These are phyloP conservation scores for Tieghemiomyces parasiticus DNA, from an alignment of 192 early-diverging fungal genomes.

Conservation along the genomic window DNA sequence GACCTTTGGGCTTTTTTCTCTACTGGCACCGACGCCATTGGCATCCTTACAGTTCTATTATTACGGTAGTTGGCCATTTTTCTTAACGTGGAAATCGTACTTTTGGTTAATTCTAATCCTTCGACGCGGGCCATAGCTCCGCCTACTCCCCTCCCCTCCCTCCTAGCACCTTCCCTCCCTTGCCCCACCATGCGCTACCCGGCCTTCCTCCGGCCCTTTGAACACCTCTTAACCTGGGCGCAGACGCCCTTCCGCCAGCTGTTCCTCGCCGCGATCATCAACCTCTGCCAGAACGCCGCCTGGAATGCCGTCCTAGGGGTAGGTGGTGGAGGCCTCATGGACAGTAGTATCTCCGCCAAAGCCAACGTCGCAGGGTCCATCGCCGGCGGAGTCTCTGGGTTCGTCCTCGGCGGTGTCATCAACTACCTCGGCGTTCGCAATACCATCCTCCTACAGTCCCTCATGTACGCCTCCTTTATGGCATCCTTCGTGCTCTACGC, in stretches of 20 bases:
- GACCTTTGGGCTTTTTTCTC: too few relatives aligned
- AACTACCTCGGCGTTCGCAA: background rate
- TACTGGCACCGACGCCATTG: too few relatives aligned
- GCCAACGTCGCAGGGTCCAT: background rate
- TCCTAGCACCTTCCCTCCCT: too few relatives aligned
- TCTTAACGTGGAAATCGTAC: too few relatives aligned
- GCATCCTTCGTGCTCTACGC: background rate
- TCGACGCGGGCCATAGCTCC: too few relatives aligned
- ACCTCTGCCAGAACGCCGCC: background rate
- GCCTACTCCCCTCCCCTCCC: too few relatives aligned
- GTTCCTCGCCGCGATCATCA: background rate
- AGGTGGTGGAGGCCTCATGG: background rate
- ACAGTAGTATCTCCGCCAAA: background rate
- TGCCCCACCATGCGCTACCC: too few relatives aligned
- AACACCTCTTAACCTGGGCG: too few relatives aligned
- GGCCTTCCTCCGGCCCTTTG: too few relatives aligned
- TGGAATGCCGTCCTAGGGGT: conserved; percentile 4
- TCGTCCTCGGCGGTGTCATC: background rate
- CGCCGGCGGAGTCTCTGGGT: background rate
- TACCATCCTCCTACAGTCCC: background rate
- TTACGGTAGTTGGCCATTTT: too few relatives aligned
- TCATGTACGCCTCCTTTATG: background rate
- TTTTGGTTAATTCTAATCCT: too few relatives aligned
- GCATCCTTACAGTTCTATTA: too few relatives aligned
- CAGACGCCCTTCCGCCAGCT: background rate